Conservation (phyloP, 306 rosid genomes). For the Corylus heterophylla region DNA sequence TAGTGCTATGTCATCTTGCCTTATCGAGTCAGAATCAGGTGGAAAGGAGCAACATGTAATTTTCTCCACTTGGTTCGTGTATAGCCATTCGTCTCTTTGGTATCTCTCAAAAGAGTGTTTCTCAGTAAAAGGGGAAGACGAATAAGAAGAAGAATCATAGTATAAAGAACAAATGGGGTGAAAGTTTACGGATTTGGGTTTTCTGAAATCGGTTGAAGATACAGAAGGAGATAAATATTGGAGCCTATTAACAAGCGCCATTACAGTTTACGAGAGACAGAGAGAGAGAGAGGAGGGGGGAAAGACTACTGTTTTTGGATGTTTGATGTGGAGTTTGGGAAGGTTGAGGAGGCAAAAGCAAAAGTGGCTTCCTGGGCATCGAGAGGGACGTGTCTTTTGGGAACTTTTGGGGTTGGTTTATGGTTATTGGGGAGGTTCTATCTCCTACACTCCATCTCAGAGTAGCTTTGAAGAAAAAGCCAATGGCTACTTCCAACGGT, state of each 20-base stretch:
- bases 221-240: conserved; percentile 45
- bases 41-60: conserved; percentile 31
- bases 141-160: conserved; percentile 44
- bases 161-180: conserved; percentile 50
- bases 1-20: conserved; percentile 77
- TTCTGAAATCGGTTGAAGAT: conserved; percentile 19
- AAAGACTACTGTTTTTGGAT: not conserved
- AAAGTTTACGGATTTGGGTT: conserved; percentile 25
- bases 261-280: not conserved
- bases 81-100: conserved; percentile 85
- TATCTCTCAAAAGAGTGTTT: conserved; percentile 67
- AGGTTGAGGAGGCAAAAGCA: not conserved
- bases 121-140: conserved; percentile 80
- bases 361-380: not conserved
- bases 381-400: not conserved
- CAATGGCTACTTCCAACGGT: no score
- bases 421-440: no score
- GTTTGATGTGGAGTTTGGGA: not conserved
- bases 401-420: not conserved
- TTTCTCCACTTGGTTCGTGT: conserved; percentile 23
- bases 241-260: conserved; percentile 57
- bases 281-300: not conserved
- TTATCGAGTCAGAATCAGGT: conserved; percentile 33
- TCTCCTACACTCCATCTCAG: no score
- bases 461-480: no score